Evolutionary conservation across 352 stramenopile genomes (phyloP).

Genomic region (Globisporangium spiculum): DNA sequence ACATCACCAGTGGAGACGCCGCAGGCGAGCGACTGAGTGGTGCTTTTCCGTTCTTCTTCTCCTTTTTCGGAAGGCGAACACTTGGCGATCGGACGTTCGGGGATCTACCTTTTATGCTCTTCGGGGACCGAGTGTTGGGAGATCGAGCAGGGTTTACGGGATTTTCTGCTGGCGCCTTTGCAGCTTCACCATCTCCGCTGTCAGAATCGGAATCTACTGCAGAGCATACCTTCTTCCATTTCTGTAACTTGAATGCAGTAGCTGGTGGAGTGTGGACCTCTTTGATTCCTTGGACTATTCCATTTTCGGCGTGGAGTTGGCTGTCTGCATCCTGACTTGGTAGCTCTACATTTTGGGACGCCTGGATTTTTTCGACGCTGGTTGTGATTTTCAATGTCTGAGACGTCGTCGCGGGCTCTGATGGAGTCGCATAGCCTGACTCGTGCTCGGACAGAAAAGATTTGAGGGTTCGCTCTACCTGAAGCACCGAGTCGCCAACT

Average conservation of each 20-base stretch:
- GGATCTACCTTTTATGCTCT: neutral
- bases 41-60: neutral
- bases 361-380: neutral
- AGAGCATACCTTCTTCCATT: constrained; percentile 40
- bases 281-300: neutral
- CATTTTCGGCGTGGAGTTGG: constrained; percentile 4
- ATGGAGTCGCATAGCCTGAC: neutral
- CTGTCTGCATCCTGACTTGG: neutral
- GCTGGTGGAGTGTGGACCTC: constrained; percentile 19
- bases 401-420: neutral
- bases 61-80: neutral
- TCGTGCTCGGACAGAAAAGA: constrained; percentile 18
- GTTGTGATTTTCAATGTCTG: neutral
- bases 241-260: constrained; percentile 23
- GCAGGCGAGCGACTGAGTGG: neutral
- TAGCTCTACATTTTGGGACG: neutral
- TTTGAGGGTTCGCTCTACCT: constrained; percentile 70
- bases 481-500: constrained; percentile 55
- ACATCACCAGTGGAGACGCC: neutral
- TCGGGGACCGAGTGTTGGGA: neutral
- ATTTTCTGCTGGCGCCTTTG: neutral
- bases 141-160: neutral
- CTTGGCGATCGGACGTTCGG: neutral
- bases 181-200: neutral
- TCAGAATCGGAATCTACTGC: constrained; percentile 49